Base-by-base conservation (phyloP, 2,329 filamentous ascomycete species). In the Diplocarpon mali region DNA sequence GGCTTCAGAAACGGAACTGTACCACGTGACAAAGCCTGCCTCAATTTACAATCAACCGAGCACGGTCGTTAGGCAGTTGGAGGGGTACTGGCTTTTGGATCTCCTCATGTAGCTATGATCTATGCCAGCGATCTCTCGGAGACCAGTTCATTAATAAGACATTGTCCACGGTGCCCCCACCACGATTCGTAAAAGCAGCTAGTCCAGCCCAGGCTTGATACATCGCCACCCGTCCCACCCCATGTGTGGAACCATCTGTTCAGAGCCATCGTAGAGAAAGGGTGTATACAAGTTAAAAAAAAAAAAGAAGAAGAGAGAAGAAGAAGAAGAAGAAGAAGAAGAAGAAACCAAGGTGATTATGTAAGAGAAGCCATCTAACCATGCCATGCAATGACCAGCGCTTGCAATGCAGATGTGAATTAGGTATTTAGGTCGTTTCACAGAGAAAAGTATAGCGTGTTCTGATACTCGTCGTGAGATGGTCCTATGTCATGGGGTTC, bases 401-500 rank as follows among this genome's bases (percentile, higher is more conserved):
- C 48, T 53, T 51, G 48, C 44, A 52, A 54, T 51, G 47, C 44
- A 49, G 41, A 41, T 38, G 35, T 38, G 31, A 43, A 41, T 35
- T 35, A 49, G 44, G 30, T 32, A 39, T 29, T 32, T 28, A n/a
- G 24, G 17, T 15, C 17, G 15, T 29, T 36, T 12, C 20, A 36
- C 31, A 1, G 11, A 5, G 27, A 14, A 38, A 46, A 35, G n/a
- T 16, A 17, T 20, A 12, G 10, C 9, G 35, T 16, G 13, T 20
- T 17, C 17, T 27, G n/a, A 20, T 4, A 20, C 20, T 27, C 9
- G 16, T 29, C n/a, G 30, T 35, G 14, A 15, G 11, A 17, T 13
- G 6, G 36, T 37, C 31, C 53, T 47, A 80, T 50, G 77, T 78
- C 61, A 83, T 83, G 47, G 84, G 80, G 46, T 78, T 77, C 62